Evolutionary conservation across 768 basidiomycete genomes (phyloP).

Genomic region (Amanita fuliginea): DNA sequence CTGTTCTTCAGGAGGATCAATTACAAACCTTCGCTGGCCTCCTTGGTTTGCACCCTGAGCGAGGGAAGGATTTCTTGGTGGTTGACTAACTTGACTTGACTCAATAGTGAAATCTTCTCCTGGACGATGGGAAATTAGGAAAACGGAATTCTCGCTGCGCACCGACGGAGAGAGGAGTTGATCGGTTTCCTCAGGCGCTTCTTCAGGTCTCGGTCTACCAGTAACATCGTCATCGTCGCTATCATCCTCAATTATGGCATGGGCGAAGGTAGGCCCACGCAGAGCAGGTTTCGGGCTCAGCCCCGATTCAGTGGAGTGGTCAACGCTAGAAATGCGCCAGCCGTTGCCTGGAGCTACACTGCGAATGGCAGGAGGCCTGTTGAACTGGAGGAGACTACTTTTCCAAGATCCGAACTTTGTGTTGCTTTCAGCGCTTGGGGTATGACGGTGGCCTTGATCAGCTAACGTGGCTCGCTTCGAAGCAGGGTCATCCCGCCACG

Average conservation of each 20-base stretch:
- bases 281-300: background rate
- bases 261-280: background rate
- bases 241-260: background rate
- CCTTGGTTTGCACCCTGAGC: background rate
- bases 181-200: background rate
- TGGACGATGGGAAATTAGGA: slow-evolving; percentile 3
- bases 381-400: background rate
- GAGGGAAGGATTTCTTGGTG: background rate
- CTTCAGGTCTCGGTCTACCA: background rate
- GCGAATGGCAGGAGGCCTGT: background rate
- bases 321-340: background rate
- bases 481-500: background rate
- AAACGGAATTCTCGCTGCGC: background rate
- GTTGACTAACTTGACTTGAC: background rate
- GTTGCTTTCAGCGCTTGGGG: background rate
- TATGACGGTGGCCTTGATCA: background rate
- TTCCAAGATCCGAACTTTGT: background rate
- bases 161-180: background rate
- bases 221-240: background rate
- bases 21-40: background rate
- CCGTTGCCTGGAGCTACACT: background rate
- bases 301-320: background rate
- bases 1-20: background rate
- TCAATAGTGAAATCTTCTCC: slow-evolving; percentile 2
- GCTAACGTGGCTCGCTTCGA: background rate